A percentile compares a stretch with the other conserved stretches of the same genome.
phyloP scores from a whole-genome alignment of 345 rosid species.

The Nasturtium officinale region DNA sequence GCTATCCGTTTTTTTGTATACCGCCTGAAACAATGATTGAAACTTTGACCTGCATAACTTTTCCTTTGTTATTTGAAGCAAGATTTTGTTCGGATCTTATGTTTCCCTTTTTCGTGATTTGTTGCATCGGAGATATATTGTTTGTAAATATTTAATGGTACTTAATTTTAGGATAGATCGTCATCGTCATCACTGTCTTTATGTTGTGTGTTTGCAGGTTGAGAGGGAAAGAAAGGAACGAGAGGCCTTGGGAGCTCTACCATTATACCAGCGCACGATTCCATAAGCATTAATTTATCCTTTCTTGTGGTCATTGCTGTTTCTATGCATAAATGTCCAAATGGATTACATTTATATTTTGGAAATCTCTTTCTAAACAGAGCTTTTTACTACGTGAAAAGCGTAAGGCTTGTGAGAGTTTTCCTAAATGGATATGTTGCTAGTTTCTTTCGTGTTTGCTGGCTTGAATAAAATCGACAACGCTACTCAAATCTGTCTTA shows the following conservation, averaged over 20 bases:
- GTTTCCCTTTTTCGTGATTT: background rate
- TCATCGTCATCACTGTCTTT: background rate
- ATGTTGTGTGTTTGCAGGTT: conserved; percentile 55
- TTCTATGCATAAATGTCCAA: conserved; percentile 30
- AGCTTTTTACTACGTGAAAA: conserved; percentile 21
- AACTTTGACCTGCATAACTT: conserved; percentile 13
- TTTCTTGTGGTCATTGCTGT: conserved; percentile 7
- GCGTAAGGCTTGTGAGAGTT: conserved; percentile 10
- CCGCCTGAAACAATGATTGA: background rate
- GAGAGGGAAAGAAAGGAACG: conserved; percentile 82
- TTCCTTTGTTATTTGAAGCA: background rate
- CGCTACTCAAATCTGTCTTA: conserved; percentile 17
- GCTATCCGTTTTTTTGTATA: background rate
- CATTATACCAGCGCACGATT: conserved; percentile 80
- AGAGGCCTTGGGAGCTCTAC: conserved; percentile 91
- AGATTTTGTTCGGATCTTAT: background rate
- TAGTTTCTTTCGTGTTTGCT: conserved; percentile 14
- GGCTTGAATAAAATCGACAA: conserved; percentile 26
- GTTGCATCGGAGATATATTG: background rate
- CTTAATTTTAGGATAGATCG: background rate
- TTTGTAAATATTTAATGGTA: background rate
- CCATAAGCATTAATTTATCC: conserved; percentile 49
- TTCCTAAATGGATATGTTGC: conserved; percentile 21
- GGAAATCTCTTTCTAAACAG: conserved; percentile 4
- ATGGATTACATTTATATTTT: conserved; percentile 24